Base-by-base conservation (phyloP, 805 yeast genomes). In the Yamadazyma akitaensis region DNA sequence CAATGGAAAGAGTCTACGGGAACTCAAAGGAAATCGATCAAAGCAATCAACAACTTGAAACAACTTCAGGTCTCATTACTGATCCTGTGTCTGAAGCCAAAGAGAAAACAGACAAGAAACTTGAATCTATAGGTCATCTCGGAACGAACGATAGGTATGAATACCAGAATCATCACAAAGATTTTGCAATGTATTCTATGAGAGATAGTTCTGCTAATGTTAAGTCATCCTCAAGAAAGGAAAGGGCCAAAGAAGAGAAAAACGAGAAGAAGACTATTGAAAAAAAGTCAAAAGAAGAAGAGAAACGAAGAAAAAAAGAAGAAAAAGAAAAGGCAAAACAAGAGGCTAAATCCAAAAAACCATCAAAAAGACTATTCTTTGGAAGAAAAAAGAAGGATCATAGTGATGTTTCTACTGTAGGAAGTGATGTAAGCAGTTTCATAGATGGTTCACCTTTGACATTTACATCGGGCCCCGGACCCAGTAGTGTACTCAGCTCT, bases 1-100 rank as follows among this genome's bases (percentile, higher is more conserved):
- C 88, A 0, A 65, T 73, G 59, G 72, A 69, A 49, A 79, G 71
- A 48, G 85, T 82, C 1, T 80, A 80, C 55, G 84, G 83, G 5
- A 67, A 62, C 38, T 31, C 32, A 12, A 36, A 43, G 38, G 45
- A 41, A 18, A 40, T 40, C n/a, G 47, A 38, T 11, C 18, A 30
- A 32, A 42, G n/a, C 30, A 31, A 25, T 10, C 21, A 21, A 11
- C 37, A 28, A 9, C n/a, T 37, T 31, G n/a, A 40, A 5, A n/a
- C 38, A 37, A 14, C 28, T 14, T 28, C 10, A 13, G 32, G n/a
- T 13, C 9, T 11, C 5, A 11, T 28, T 4, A 5, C n/a, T 11
- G 35, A n/a, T 18, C 38, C 40, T 9, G 16, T 16, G 10, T 2
- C 50, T 14, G 53, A 53, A 9, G 42, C 47, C 16, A 53, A 48